Evolutionary conservation across 805 yeast species (phyloP), one percentile per base, ranked within the genome.

Genomic region (Metschnikowia lochheadii): DNA sequence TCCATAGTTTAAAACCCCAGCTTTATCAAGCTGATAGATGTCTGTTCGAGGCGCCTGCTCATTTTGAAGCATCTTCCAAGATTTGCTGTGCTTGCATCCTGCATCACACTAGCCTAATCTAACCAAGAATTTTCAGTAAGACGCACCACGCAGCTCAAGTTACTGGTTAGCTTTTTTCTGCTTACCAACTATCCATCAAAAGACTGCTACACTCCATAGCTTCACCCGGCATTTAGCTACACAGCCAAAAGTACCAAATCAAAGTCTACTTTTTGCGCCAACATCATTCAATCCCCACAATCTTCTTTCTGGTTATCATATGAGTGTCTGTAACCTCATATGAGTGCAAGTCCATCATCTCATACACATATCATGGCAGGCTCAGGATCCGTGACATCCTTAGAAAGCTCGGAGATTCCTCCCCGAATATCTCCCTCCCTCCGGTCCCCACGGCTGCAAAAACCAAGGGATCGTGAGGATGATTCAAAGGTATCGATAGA

Each of bases 401-500:
- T 36, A 34, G 46, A 36, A 7, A 23, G 20, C 23, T 23, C 40
- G 32, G 46, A 44, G 13, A 5, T 44, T 44, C 40, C 17, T 17
- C 40, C 39, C 33, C 46, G 46, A 44, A 35, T 36, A 44, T 18
- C 40, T 23, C 46, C 45, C 17, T 41, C 45, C 2, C 34, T 6
- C 21, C 43, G 21, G 43, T 21, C 4, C 5, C 33, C 34, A 15
- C 43, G 15, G 43, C 20, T 14, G 26, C 37, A 14, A 14, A 37
- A 15, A 8, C n/a, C 41, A 14, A 32, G 18, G 29, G 26, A 32
- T 13, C 37, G 5, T 31, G 29, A 26, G 29, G 33, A 40, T 29
- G 34, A 26, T 29, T 17, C 48, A 3, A 43, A 51, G 20, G 46
- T 42, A 18, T 42, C 48, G 3, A 46, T 48, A 7, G 61, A 58